These are phyloP conservation scores for Zoysia pacifica DNA, from an alignment of 176 grass and related monocot species.

Conservation along the genomic window DNA sequence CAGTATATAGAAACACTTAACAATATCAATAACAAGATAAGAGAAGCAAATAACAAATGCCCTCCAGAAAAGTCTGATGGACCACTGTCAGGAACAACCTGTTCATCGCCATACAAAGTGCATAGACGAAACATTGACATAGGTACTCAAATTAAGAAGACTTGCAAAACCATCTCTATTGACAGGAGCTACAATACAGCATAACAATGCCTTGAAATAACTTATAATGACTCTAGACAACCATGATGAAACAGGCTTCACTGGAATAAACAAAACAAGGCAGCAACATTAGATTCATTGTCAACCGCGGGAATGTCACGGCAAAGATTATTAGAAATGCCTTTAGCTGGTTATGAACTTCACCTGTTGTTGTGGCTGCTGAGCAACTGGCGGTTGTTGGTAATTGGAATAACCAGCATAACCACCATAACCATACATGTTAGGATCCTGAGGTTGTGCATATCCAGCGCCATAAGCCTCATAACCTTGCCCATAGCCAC, in stretches of 20 bases:
- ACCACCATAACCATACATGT: constrained; percentile 39
- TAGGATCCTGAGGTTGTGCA: constrained; percentile 49
- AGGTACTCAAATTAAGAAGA: constrained; percentile 44
- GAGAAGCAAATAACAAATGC: constrained; percentile 11
- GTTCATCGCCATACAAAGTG: constrained; percentile 13
- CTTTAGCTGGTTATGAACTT: neutral
- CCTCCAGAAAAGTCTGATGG: constrained; percentile 23
- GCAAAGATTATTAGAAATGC: neutral
- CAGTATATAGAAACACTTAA: constrained; percentile 17
- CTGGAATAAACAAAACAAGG: constrained; percentile 21
- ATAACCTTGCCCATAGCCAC: constrained; percentile 53
- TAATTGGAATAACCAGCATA: constrained; percentile 59
- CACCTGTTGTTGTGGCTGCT: constrained; percentile 52
- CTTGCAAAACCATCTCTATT: constrained; percentile 41
- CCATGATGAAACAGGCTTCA: constrained; percentile 34
- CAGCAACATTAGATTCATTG: neutral
- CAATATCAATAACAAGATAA: constrained; percentile 27
- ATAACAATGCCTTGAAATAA: constrained; percentile 26
- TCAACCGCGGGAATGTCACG: neutral
- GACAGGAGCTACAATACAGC: constrained; percentile 39
- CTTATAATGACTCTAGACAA: neutral
- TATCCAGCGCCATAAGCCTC: constrained; percentile 43
- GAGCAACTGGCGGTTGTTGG: constrained; percentile 28
- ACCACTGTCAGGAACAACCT: constrained; percentile 7
- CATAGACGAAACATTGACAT: neutral